These are phyloP conservation scores for Cordyceps cateniannulata DNA, from an alignment of 2,329 filamentous ascomycete genomes.

Conservation along the genomic window DNA sequence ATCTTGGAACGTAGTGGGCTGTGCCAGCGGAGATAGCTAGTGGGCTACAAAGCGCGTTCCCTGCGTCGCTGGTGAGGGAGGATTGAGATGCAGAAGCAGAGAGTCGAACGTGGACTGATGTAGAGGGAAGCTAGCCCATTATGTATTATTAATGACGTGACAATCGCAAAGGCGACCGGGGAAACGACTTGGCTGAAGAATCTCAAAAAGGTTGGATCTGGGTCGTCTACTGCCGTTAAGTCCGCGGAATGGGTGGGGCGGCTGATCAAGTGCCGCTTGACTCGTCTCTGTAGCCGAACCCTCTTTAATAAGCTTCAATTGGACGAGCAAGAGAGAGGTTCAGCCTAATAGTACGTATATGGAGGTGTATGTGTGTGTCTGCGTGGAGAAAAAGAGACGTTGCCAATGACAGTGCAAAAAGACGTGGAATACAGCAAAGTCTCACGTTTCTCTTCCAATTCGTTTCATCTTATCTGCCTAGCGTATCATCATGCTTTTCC, in stretches of 20 bases:
- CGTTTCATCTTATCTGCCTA: not conserved
- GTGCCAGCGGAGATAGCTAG: not conserved
- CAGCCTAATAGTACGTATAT: no score
- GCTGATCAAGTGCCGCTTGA: not conserved
- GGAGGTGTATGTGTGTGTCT: no score
- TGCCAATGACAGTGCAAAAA: not conserved
- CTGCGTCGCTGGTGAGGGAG: not conserved
- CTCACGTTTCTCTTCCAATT: not conserved
- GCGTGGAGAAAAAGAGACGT: not conserved
- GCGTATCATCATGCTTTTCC: conserved; percentile 3
- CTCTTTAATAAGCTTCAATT: not conserved
- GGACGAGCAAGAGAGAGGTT: not conserved
- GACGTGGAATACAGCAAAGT: not conserved
- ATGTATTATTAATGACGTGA: conserved; percentile 6
- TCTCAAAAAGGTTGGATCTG: not conserved
- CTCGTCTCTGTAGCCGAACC: not conserved
- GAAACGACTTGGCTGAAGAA: not conserved
- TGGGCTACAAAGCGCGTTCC: not conserved
- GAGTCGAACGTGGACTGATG: not conserved
- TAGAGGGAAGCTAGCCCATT: not conserved
- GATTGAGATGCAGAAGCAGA: not conserved
- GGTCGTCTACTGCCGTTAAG: conserved; percentile 6
- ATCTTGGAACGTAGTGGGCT: not conserved
- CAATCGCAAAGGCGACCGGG: not conserved
- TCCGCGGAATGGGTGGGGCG: conserved; percentile 8